Evolutionary conservation across 768 basidiomycete species (phyloP).

Genomic region (Thelephora ganbajun): DNA sequence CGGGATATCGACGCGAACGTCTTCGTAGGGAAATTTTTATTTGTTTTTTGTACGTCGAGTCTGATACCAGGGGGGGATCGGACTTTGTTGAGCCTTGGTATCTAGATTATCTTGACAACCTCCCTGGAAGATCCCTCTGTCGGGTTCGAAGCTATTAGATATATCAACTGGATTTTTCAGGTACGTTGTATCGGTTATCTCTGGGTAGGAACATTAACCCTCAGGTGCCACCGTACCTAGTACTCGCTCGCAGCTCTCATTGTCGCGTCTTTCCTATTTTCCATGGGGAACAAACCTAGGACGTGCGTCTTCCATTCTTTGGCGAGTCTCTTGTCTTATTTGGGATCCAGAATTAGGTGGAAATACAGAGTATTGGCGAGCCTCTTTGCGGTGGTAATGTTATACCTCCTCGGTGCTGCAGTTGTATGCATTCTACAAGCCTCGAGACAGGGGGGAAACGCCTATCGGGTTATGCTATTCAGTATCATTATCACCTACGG

Average conservation of each 20-base stretch:
- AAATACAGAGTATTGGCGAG: slow-evolving; percentile 79
- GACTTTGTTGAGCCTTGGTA: neutral
- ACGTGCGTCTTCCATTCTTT: slow-evolving; percentile 34
- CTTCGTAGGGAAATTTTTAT: slow-evolving; percentile 77
- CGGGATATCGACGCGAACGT: neutral
- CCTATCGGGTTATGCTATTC: slow-evolving; percentile 68
- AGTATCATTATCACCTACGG: slow-evolving; percentile 83
- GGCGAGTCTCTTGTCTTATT: neutral
- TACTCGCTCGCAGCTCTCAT: slow-evolving; percentile 77
- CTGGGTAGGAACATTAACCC: neutral
- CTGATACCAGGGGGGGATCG: neutral
- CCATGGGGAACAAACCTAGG: slow-evolving; percentile 90
- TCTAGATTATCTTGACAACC: slow-evolving; percentile 73
- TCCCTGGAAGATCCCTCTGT: slow-evolving; percentile 72
- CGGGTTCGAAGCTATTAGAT: slow-evolving; percentile 43
- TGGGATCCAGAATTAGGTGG: slow-evolving; percentile 42
- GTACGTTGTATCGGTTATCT: slow-evolving; percentile 22
- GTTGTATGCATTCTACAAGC: slow-evolving; percentile 71
- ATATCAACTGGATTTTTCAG: slow-evolving; percentile 66
- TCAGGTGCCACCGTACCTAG: slow-evolving; percentile 20
- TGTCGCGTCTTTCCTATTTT: slow-evolving; percentile 83
- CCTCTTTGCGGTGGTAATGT: slow-evolving; percentile 61
- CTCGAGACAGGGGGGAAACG: slow-evolving; percentile 44
- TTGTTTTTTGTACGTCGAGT: slow-evolving; percentile 67
- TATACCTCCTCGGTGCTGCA: slow-evolving; percentile 76